phyloP scores from a whole-genome alignment of 805 yeast genomes.

The Lipomyces mesembrius region DNA sequence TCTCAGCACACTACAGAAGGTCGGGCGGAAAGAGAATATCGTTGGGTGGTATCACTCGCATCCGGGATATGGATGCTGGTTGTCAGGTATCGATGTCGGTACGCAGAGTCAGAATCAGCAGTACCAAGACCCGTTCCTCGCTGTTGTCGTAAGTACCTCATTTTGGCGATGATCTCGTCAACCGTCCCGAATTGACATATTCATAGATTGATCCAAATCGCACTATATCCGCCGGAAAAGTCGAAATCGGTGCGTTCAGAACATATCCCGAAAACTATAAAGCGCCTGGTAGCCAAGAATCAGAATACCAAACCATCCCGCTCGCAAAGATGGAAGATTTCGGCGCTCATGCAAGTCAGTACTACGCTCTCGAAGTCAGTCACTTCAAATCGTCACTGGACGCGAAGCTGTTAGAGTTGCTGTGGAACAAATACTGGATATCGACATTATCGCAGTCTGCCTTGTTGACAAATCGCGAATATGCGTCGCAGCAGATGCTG shows the following conservation, averaged over 20 bases:
- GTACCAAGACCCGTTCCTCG: slow-evolving; percentile 90
- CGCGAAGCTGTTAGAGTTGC: slow-evolving; percentile 50
- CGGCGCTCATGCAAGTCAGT: slow-evolving; percentile 71
- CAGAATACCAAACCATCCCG: slow-evolving; percentile 48
- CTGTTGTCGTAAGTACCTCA: slow-evolving; percentile 58
- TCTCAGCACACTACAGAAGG: slow-evolving; percentile 58
- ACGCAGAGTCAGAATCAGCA: slow-evolving; percentile 85
- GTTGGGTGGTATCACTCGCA: slow-evolving; percentile 98
- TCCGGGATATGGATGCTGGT: slow-evolving; percentile 97
- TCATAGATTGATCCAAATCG: slow-evolving; percentile 69
- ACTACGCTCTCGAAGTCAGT: slow-evolving; percentile 67
- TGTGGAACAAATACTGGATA: slow-evolving; percentile 57
- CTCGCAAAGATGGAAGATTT: slow-evolving; percentile 61
- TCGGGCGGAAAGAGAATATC: slow-evolving; percentile 66
- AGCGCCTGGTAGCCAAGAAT: slow-evolving; percentile 34
- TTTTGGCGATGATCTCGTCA: neutral
- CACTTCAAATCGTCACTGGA: slow-evolving; percentile 62
- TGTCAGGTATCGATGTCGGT: slow-evolving; percentile 88
- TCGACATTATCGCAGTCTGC: slow-evolving; percentile 47
- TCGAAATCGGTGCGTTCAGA: slow-evolving; percentile 88
- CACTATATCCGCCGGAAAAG: slow-evolving; percentile 62
- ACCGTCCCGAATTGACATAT: neutral
- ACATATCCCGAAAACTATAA: slow-evolving; percentile 57
- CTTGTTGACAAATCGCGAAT: slow-evolving; percentile 40
- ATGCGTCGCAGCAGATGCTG: slow-evolving; percentile 41